Conservation (phyloP, 345 rosid genomes). For the Syzygium jambos region DNA sequence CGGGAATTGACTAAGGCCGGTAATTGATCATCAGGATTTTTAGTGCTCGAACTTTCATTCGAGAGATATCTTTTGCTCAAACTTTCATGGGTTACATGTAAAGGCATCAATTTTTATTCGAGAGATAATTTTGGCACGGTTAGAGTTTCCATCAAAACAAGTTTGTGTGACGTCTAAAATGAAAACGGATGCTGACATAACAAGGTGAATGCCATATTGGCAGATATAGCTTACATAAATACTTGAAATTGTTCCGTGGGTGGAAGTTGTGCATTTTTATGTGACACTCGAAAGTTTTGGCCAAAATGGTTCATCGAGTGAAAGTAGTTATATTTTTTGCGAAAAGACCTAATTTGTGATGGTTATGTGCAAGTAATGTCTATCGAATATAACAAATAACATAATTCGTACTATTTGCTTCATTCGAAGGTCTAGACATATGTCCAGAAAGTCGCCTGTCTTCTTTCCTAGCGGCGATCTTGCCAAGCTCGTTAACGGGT, state of each 20-base stretch:
- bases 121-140: neutral
- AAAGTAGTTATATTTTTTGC: neutral
- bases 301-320: neutral
- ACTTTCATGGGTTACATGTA: neutral
- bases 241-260: neutral
- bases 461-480: neutral
- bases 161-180: rapidly evolving
- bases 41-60: neutral
- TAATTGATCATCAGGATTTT: no score
- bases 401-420: neutral
- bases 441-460: neutral
- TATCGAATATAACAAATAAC: neutral
- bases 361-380: neutral
- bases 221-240: rapidly evolving
- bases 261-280: neutral
- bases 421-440: neutral
- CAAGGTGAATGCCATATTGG: neutral
- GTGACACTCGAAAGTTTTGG: neutral
- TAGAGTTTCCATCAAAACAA: neutral
- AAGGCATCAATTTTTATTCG: neutral
- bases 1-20: no score
- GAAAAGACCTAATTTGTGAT: neutral
- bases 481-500: neutral
- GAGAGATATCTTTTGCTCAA: rapidly evolving
- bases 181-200: rapidly evolving